Conservation (phyloP, 2,329 filamentous ascomycete genomes). For the Geoglossum cookeanum region DNA sequence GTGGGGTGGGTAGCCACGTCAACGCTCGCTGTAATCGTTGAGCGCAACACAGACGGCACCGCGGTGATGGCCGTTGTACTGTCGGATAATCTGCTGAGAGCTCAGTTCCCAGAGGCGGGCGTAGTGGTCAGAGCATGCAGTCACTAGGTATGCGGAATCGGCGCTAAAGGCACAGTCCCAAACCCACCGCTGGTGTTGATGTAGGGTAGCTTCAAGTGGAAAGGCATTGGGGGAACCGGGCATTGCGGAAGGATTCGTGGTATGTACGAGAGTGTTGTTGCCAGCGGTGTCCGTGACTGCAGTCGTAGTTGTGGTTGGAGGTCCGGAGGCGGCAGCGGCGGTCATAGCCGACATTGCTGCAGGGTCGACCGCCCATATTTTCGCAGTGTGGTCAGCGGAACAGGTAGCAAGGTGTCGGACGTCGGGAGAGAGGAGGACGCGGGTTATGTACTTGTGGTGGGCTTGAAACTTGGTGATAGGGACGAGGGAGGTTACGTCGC, state of each 20-base stretch:
- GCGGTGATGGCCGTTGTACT: slow-evolving; percentile 88
- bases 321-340: not conserved
- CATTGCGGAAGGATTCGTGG: not conserved
- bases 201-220: slow-evolving; percentile 68
- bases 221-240: slow-evolving; percentile 28
- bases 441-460: slow-evolving; percentile 82
- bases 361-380: slow-evolving; percentile 90
- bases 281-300: not conserved
- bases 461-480: slow-evolving; percentile 79
- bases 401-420: slow-evolving; percentile 89
- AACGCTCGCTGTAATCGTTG: slow-evolving; percentile 48
- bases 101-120: slow-evolving; percentile 76
- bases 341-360: not conserved
- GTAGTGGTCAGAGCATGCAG: slow-evolving; percentile 85
- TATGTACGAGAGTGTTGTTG: not conserved
- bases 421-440: slow-evolving; percentile 77
- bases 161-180: slow-evolving; percentile 95
- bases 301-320: not conserved
- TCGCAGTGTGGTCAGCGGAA: slow-evolving; percentile 82
- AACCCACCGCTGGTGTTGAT: slow-evolving; percentile 86
- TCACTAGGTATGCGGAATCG: slow-evolving; percentile 82
- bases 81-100: slow-evolving; percentile 74
- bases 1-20: not conserved
- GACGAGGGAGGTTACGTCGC: slow-evolving; percentile 64
- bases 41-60: slow-evolving; percentile 83